These are phyloP conservation scores for Aspergillus glaucus DNA, from an alignment of 2,329 filamentous ascomycete species.

Conservation along the genomic window DNA sequence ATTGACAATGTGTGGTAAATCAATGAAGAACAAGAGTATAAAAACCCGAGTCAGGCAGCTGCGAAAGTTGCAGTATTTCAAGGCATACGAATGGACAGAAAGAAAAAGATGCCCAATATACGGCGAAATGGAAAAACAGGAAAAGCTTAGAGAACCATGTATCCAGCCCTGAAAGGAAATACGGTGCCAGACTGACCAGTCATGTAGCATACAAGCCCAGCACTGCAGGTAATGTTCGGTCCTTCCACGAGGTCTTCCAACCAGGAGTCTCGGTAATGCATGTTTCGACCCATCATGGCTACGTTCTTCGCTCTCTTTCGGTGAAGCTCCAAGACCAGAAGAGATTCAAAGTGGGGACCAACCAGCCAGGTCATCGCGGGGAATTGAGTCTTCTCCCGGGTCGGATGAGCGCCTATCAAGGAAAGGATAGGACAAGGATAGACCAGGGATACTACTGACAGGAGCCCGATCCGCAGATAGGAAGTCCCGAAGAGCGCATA, in stretches of 20 bases:
- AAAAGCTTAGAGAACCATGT: constrained; percentile 1
- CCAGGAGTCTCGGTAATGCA: too few species aligned
- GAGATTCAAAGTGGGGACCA: constrained; percentile 5
- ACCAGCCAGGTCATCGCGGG: constrained; percentile 21
- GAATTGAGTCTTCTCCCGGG: constrained; percentile 7
- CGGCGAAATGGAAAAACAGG: background rate
- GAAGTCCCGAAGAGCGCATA: too few species aligned
- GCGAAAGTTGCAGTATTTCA: constrained; percentile 7
- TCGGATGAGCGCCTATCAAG: constrained; percentile 13
- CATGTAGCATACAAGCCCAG: constrained; percentile 2
- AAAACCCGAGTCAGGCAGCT: background rate
- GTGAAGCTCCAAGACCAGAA: constrained; percentile 14
- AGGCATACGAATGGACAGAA: constrained; percentile 1
- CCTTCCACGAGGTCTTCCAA: background rate
- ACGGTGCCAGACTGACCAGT: constrained; percentile 4
- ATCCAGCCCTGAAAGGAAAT: constrained; percentile 5
- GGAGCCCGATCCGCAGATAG: too few species aligned
- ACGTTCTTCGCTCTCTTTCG: constrained; percentile 8
- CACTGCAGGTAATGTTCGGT: background rate
- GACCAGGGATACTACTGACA: too few species aligned
- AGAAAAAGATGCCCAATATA: background rate
- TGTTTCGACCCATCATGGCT: constrained; percentile 8
- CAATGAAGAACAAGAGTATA: constrained; percentile 1
- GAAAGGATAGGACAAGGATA: constrained; percentile 10
- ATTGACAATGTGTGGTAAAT: background rate